Conservation (phyloP, 805 yeast species). For the Candida broadrunensis region DNA sequence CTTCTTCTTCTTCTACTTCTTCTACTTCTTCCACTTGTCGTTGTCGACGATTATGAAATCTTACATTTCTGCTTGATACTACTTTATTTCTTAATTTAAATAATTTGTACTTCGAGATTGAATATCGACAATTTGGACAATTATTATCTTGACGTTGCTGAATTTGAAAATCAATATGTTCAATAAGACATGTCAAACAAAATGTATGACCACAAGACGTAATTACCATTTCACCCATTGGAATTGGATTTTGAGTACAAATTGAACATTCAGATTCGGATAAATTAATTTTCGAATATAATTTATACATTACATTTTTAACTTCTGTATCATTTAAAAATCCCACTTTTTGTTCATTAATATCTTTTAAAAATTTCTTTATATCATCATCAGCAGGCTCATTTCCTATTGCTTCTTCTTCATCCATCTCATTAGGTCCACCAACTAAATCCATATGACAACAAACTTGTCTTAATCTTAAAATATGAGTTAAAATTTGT, state of each 20-base stretch:
- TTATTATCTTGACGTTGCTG: slow-evolving; percentile 32
- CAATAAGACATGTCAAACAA: slow-evolving; percentile 69
- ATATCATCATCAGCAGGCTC: slow-evolving; percentile 9
- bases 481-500: slow-evolving; percentile 75
- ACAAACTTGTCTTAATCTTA: slow-evolving; percentile 83
- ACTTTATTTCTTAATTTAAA: slow-evolving; percentile 36
- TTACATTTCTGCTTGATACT: slow-evolving; percentile 21
- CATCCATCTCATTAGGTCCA: slow-evolving; percentile 51
- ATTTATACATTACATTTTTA: slow-evolving; percentile 20
- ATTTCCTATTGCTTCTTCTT: slow-evolving; percentile 19
- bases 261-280: slow-evolving; percentile 74
- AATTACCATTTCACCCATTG: slow-evolving; percentile 50
- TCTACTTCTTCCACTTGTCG: not conserved
- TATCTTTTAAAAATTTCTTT: slow-evolving; percentile 7
- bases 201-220: slow-evolving; percentile 81
- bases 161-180: slow-evolving; percentile 71
- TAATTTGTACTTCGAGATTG: slow-evolving; percentile 48
- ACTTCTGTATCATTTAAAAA: slow-evolving; percentile 19
- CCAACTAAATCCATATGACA: slow-evolving; percentile 74
- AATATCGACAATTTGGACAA: slow-evolving; percentile 77
- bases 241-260: slow-evolving; percentile 70
- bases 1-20: slow-evolving; percentile 11
- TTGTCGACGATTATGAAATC: slow-evolving; percentile 22
- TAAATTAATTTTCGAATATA: slow-evolving; percentile 29
- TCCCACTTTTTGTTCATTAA: slow-evolving; percentile 8